Evolutionary conservation across 441 rosid genomes (phyloP).

Genomic region (Rhodomyrtus psidioides): DNA sequence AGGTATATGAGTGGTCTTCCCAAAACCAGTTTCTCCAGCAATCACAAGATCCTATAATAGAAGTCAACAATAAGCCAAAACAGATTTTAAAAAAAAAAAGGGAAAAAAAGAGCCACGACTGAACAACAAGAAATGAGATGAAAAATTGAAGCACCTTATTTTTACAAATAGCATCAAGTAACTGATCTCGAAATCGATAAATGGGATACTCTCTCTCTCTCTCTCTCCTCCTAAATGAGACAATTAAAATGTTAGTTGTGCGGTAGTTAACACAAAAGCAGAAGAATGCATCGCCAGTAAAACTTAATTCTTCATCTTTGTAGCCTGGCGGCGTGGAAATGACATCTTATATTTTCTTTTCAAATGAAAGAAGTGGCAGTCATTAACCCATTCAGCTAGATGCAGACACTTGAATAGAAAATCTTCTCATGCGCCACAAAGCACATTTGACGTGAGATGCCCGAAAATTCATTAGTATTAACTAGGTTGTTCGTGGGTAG

Average conservation of each 20-base stretch:
- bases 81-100: too few species aligned
- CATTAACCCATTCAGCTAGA: not conserved
- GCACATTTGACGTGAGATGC: too few species aligned
- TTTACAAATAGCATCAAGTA: conserved; percentile 65
- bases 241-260: not conserved
- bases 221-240: too few species aligned
- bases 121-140: not conserved
- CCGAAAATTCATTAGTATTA: too few species aligned
- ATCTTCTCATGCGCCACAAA: too few species aligned
- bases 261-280: not conserved
- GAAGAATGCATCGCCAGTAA: not conserved
- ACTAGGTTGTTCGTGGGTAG: too few species aligned
- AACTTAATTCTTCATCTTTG: not conserved
- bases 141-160: conserved; percentile 46
- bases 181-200: conserved; percentile 66
- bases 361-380: not conserved
- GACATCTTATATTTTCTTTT: too few species aligned
- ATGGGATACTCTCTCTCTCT: conserved; percentile 83
- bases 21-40: conserved; percentile 98
- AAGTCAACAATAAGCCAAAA: not conserved
- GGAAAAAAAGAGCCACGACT: not conserved
- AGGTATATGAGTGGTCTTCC: conserved; percentile 97
- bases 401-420: not conserved
- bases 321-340: not conserved
- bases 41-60: conserved; percentile 72